phyloP scores from a whole-genome alignment of 202 grass and related monocot genomes.

The Zoysia matrella region DNA sequence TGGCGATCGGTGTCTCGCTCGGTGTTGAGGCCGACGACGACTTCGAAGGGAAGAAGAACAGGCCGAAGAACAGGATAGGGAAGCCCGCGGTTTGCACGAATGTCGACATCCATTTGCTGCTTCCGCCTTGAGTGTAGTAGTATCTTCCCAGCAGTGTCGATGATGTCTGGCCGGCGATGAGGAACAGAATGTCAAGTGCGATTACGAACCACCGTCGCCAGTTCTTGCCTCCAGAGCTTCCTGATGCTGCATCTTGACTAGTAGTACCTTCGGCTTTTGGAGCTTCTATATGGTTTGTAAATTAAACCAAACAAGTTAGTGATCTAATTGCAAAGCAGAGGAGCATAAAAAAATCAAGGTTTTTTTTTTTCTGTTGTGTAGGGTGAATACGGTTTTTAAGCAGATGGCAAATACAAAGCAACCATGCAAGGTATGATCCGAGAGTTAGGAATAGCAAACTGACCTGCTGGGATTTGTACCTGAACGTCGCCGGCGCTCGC shows the following conservation, averaged over 20 bases:
- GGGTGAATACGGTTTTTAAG: too few species aligned
- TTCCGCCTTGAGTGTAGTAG: conserved; percentile 75
- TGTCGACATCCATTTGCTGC: conserved; percentile 64
- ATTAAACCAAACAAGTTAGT: conserved; percentile 19
- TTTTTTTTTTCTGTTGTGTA: too few species aligned
- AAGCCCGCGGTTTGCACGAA: conserved; percentile 61
- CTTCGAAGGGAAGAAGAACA: conserved; percentile 45
- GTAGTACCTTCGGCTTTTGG: conserved; percentile 34
- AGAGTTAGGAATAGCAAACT: neutral
- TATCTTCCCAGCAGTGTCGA: conserved; percentile 60
- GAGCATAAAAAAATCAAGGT: too few species aligned
- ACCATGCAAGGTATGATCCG: too few species aligned
- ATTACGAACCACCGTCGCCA: conserved; percentile 60
- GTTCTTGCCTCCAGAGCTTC: conserved; percentile 11
- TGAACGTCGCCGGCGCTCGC: conserved; percentile 48
- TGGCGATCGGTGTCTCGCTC: conserved; percentile 23
- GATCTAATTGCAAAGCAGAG: too few species aligned
- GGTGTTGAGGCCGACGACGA: conserved; percentile 7
- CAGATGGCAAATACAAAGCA: too few species aligned
- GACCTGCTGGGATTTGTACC: conserved; percentile 35
- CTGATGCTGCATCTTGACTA: conserved; percentile 19
- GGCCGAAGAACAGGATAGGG: conserved; percentile 54
- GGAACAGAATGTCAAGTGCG: conserved; percentile 44
- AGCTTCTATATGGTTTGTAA: conserved; percentile 31
- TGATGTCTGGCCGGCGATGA: conserved; percentile 58